Percentiles rank a stretch among this genome's conserved stretches.
These are phyloP conservation scores for Suhomyces kunorum DNA, from an alignment of 1,139 yeast genomes.

Conservation along the genomic window DNA sequence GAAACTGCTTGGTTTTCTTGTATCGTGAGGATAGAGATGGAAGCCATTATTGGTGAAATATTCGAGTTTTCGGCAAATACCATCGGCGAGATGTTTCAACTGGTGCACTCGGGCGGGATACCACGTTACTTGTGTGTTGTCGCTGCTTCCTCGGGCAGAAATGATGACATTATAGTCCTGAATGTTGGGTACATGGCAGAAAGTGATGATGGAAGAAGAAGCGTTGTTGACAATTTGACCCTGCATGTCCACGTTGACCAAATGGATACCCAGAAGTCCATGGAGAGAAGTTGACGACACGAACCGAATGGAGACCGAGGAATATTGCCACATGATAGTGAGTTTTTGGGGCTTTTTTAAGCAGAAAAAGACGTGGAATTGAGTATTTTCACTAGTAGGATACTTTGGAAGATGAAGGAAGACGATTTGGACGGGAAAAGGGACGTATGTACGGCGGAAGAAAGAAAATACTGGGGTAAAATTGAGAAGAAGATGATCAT, in stretches of 20 bases:
- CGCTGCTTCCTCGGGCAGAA: slow-evolving; percentile 11
- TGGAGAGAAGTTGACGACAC: slow-evolving; percentile 20
- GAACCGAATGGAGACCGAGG: slow-evolving; percentile 32
- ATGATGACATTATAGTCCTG: slow-evolving; percentile 22
- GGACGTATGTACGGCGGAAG: too few relatives aligned
- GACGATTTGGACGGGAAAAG: too few relatives aligned
- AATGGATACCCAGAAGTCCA: slow-evolving; percentile 32
- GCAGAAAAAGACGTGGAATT: too few relatives aligned
- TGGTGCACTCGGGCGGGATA: slow-evolving; percentile 15
- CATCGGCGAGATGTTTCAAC: slow-evolving; percentile 4
- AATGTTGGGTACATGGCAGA: slow-evolving; percentile 21
- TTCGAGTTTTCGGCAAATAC: slow-evolving; percentile 12
- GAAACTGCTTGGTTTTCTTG: slow-evolving; percentile 8
- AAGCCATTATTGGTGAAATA: slow-evolving; percentile 30
- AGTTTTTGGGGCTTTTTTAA: too few relatives aligned
- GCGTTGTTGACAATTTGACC: neutral
- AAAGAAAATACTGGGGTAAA: too few relatives aligned
- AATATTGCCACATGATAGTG: slow-evolving; percentile 25
- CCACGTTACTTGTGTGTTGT: slow-evolving; percentile 23
- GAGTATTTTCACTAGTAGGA: too few relatives aligned
- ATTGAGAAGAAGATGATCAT: too few relatives aligned
- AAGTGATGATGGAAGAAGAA: slow-evolving; percentile 20
- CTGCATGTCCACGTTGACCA: slow-evolving; percentile 4
- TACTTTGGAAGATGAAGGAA: too few relatives aligned
- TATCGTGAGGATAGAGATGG: slow-evolving; percentile 30